A percentile compares a stretch with the other conserved stretches of the same genome.
Conservation (phyloP, 2,329 filamentous ascomycete genomes). For the Ceratocystis variospora region DNA sequence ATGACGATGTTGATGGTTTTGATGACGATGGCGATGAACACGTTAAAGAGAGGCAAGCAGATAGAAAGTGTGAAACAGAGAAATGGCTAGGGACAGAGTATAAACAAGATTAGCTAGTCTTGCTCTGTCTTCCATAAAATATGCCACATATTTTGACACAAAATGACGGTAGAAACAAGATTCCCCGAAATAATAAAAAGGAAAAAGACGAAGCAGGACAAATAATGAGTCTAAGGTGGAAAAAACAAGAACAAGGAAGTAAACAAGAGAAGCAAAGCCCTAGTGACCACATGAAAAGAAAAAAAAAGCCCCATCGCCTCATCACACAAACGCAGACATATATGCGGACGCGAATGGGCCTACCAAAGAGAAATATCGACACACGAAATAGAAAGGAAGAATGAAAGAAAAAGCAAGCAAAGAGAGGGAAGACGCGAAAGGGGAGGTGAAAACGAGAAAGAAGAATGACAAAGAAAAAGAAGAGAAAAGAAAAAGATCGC, state of each 20-base stretch:
- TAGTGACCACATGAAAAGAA: slow-evolving; percentile 8
- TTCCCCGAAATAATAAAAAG: not conserved
- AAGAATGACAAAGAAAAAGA: slow-evolving; percentile 3
- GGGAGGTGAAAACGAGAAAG: not conserved
- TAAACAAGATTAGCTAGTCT: no score
- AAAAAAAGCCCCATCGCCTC: slow-evolving; percentile 3
- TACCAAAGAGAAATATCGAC: not conserved
- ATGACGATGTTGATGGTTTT: not conserved
- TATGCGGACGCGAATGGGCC: not conserved
- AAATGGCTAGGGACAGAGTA: not conserved
- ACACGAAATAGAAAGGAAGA: slow-evolving; percentile 3
- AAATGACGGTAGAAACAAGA: not conserved
- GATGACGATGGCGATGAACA: not conserved
- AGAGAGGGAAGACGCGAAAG: not conserved
- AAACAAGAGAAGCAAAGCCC: not conserved
- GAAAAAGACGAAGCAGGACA: not conserved
- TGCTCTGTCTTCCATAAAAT: no score
- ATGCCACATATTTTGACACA: not conserved
- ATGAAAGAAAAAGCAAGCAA: not conserved
- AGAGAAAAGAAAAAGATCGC: not conserved
- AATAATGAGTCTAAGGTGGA: not conserved
- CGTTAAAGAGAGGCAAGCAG: not conserved
- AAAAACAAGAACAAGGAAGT: not conserved
- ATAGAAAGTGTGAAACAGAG: not conserved
- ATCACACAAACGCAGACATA: no score